Percentiles rank a stretch among this genome's conserved stretches.
Conservation (phyloP, 768 basidiomycete genomes). For the Pholiota microspora region DNA sequence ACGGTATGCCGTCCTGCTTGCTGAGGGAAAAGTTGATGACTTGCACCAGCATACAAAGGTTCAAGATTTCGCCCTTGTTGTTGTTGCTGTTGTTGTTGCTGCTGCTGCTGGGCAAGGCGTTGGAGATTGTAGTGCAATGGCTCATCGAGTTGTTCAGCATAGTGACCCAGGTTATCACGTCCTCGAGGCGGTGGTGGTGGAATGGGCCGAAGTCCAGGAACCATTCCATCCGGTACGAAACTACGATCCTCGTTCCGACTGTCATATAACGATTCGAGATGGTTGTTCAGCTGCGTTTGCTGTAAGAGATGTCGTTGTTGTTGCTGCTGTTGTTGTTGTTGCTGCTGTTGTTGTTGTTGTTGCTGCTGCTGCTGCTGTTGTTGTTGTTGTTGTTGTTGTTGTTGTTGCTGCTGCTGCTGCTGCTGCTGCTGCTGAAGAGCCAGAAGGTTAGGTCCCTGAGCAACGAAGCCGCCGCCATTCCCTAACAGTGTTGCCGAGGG, state of each 20-base stretch:
- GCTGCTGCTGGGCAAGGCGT: slow-evolving; percentile 46
- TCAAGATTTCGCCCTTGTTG: slow-evolving; percentile 52
- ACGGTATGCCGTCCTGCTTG: slow-evolving; percentile 51
- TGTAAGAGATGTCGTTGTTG: slow-evolving; percentile 43
- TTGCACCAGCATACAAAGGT: slow-evolving; percentile 52
- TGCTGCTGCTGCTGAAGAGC: slow-evolving; percentile 41
- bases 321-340: slow-evolving; percentile 41
- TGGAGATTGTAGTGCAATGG: slow-evolving; percentile 59
- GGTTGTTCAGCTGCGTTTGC: slow-evolving; percentile 42
- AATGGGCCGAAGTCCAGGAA: slow-evolving; percentile 74
- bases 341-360: slow-evolving; percentile 40
- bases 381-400: slow-evolving; percentile 36
- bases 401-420: slow-evolving; percentile 39
- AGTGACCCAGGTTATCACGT: slow-evolving; percentile 52
- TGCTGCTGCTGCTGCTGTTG: slow-evolving; percentile 39
- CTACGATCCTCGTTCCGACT: slow-evolving; percentile 72
- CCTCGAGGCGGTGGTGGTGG: slow-evolving; percentile 61
- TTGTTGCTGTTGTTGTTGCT: slow-evolving; percentile 39
- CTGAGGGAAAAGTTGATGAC: slow-evolving; percentile 48
- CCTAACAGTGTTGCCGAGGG: slow-evolving; percentile 19
- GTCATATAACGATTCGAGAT: slow-evolving; percentile 70
- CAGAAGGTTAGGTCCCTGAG: slow-evolving; percentile 37
- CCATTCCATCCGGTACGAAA: slow-evolving; percentile 84
- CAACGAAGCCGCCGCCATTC: slow-evolving; percentile 29
- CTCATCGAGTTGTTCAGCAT: slow-evolving; percentile 62